Conservation (phyloP, 148 eudicot genomes). For the Chenopodium berlandieri region DNA sequence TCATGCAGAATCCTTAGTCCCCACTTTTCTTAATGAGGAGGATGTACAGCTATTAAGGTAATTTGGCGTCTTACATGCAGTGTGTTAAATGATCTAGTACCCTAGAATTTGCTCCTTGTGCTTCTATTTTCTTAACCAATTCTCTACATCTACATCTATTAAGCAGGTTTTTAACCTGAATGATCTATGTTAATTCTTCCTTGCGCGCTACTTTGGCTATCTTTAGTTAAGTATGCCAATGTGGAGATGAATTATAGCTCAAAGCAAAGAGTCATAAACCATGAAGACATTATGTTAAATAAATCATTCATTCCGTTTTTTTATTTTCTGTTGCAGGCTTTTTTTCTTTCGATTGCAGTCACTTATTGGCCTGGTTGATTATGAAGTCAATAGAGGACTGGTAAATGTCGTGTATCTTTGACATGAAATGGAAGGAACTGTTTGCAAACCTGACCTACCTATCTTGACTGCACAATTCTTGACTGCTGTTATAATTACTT, state of each 20-base stretch:
- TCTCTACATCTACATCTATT: background rate
- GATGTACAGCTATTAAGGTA: conserved; percentile 96
- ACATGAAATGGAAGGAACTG: conserved; percentile 3
- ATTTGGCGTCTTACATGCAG: conserved; percentile 1
- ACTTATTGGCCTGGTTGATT: conserved; percentile 42
- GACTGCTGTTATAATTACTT: conserved; percentile 18
- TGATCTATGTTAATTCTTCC: background rate
- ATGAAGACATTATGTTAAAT: too few relatives aligned
- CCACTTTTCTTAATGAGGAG: conserved; percentile 74
- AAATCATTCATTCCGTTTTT: too few relatives aligned
- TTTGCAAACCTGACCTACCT: background rate
- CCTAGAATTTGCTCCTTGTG: background rate
- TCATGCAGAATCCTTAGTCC: conserved; percentile 88
- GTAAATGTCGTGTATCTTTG: conserved; percentile 37
- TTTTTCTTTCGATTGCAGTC: conserved; percentile 62
- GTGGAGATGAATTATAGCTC: background rate
- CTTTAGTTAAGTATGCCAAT: background rate
- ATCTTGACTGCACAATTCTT: background rate
- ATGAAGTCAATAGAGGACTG: conserved; percentile 44
- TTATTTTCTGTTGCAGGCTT: conserved; percentile 53
- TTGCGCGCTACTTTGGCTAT: background rate
- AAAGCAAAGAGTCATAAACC: background rate
- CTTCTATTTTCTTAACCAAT: background rate
- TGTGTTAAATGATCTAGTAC: background rate
- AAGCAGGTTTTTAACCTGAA: background rate